phyloP scores from a whole-genome alignment of 23 red algal genomes.

The Gracilariopsis chorda region DNA sequence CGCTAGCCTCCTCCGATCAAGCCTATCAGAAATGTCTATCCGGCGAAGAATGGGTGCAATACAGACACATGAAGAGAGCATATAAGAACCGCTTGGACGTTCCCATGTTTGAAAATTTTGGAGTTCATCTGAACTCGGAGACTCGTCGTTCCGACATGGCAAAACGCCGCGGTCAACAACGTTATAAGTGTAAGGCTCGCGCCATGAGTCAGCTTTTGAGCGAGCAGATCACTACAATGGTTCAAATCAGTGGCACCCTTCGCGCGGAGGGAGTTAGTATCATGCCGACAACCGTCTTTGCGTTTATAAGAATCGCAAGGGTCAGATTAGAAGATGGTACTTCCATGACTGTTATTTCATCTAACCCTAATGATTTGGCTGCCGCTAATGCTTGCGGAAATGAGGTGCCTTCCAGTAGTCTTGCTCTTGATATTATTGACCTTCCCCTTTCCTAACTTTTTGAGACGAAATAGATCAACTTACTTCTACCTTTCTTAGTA shows the following conservation, averaged over 20 bases:
- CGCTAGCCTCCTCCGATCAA: background rate
- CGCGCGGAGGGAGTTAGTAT: background rate
- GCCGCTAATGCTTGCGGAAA: conserved; percentile 11
- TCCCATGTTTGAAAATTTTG: conserved; percentile 6
- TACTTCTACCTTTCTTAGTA: too few relatives aligned
- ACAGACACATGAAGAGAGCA: background rate
- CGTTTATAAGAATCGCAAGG: conserved; percentile 20
- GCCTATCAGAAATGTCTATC: background rate
- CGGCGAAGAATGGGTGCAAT: background rate
- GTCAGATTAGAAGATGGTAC: conserved; percentile 1
- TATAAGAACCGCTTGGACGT: background rate
- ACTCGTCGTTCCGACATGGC: background rate
- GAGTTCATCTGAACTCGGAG: background rate
- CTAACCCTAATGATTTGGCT: background rate
- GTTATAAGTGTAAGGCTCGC: background rate
- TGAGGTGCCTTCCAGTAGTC: background rate
- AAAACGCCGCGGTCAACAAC: background rate
- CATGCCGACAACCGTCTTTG: conserved; percentile 22
- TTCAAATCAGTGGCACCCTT: conserved; percentile 12
- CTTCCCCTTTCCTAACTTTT: too few relatives aligned
- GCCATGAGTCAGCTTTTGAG: background rate
- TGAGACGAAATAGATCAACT: too few relatives aligned
- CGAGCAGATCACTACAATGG: background rate
- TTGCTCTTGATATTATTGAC: background rate
- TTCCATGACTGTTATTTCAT: background rate